These are phyloP conservation scores for Neofusicoccum sp. DNA, from an alignment of 2,329 filamentous ascomycete genomes.

Conservation along the genomic window DNA sequence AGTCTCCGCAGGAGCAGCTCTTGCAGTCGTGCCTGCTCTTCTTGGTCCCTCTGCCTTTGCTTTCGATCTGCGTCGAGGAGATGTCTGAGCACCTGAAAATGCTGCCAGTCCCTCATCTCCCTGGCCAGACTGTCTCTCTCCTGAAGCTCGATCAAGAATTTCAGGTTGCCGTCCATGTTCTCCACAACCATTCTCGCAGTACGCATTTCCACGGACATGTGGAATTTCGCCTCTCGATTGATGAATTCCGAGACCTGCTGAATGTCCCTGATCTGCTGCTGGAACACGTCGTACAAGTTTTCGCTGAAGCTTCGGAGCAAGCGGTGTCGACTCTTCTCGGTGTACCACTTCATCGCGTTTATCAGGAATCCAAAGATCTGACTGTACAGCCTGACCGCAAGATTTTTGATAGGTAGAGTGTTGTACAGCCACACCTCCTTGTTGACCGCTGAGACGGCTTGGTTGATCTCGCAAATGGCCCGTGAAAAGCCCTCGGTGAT, in stretches of 20 bases:
- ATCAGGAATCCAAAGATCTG: constrained; percentile 30
- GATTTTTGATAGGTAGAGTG: constrained; percentile 24
- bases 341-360: constrained; percentile 29
- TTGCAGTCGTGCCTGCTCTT: no score
- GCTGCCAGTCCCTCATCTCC: no score
- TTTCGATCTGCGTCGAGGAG: no score
- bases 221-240: not conserved
- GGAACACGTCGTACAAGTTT: constrained; percentile 27
- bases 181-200: not conserved
- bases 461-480: constrained; percentile 27
- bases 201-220: not conserved
- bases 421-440: constrained; percentile 26
- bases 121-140: no score
- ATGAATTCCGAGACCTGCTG: not conserved
- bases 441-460: not conserved
- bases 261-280: constrained; percentile 27
- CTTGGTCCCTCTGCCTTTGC: no score
- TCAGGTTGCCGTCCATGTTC: not conserved
- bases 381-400: constrained; percentile 27
- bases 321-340: constrained; percentile 23
- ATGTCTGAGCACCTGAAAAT: no score
- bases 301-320: constrained; percentile 26
- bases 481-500: constrained; percentile 23
- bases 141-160: no score
- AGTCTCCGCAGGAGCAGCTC: no score